A percentile compares a stretch with the other conserved stretches of the same genome.
These are phyloP conservation scores for Chrysopogon serrulatus DNA, from an alignment of 176 grass and related monocot species.

Conservation along the genomic window DNA sequence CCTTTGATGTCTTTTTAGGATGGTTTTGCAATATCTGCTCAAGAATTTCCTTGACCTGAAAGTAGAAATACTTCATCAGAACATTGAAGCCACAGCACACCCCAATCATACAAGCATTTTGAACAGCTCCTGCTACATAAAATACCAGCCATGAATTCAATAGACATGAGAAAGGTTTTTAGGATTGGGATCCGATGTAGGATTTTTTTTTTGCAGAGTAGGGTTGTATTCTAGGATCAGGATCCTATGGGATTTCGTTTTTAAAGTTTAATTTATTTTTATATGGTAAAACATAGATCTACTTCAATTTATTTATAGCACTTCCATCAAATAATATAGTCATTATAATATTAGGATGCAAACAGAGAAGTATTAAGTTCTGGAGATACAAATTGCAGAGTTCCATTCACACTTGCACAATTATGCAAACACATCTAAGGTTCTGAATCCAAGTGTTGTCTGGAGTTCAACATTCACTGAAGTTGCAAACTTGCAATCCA, in stretches of 20 bases:
- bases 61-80: conserved; percentile 2
- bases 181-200: not conserved
- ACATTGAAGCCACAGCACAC: not conserved
- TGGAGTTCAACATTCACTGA: not conserved
- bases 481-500: not conserved
- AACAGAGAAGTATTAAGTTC: not conserved
- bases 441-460: not conserved
- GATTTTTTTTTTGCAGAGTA: not conserved
- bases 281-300: not conserved
- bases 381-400: not conserved
- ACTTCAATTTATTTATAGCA: not conserved
- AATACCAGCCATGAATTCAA: not conserved
- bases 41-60: conserved; percentile 76
- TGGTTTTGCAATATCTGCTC: conserved; percentile 26
- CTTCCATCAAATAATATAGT: not conserved
- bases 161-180: not conserved
- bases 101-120: not conserved
- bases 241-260: not conserved
- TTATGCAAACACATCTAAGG: not conserved
- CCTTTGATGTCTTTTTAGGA: conserved; percentile 36
- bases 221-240: not conserved
- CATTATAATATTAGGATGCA: not conserved
- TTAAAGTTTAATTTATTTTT: not conserved
- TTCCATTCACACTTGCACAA: not conserved
- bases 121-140: conserved; percentile 9